Conservation (phyloP, 2,329 filamentous ascomycete species). For the Cladophialophora carrionii region DNA sequence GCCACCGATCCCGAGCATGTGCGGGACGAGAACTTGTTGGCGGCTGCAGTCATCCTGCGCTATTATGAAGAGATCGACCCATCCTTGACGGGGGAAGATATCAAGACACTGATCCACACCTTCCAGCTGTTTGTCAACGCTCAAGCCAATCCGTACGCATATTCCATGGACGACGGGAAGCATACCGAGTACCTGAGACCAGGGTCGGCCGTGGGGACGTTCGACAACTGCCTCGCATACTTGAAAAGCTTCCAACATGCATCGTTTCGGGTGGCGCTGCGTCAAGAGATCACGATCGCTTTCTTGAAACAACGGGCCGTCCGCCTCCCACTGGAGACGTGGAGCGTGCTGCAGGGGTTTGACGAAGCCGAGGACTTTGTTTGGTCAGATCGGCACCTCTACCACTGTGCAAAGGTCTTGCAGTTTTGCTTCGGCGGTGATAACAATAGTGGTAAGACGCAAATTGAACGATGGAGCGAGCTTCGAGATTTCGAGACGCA, state of each 20-base stretch:
- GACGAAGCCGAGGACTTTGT: constrained; percentile 36
- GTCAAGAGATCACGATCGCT: constrained; percentile 36
- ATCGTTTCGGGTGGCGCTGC: constrained; percentile 34
- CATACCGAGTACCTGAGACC: constrained; percentile 27
- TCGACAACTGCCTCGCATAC: constrained; percentile 31
- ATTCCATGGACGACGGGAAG: constrained; percentile 23
- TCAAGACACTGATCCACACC: constrained; percentile 31
- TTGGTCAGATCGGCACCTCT: constrained; percentile 60
- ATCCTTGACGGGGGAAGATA: constrained; percentile 49
- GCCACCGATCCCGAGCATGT: constrained; percentile 46
- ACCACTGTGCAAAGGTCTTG: constrained; percentile 66
- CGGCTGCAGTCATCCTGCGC: constrained; percentile 61
- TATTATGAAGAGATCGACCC: constrained; percentile 61
- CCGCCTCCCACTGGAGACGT: constrained; percentile 33
- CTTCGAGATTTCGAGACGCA: constrained; percentile 35
- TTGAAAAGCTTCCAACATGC: constrained; percentile 37
- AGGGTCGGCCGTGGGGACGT: constrained; percentile 17
- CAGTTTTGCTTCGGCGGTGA: constrained; percentile 62
- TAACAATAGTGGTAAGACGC: constrained; percentile 12
- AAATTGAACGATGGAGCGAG: constrained; percentile 33
- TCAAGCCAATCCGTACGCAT: constrained; percentile 33
- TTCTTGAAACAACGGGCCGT: constrained; percentile 35
- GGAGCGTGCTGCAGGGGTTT: constrained; percentile 36
- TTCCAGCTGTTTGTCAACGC: constrained; percentile 37
- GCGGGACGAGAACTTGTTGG: constrained; percentile 57